These are phyloP conservation scores for Meira nashicola DNA, from an alignment of 1,284 basidiomycete species.

Conservation along the genomic window DNA sequence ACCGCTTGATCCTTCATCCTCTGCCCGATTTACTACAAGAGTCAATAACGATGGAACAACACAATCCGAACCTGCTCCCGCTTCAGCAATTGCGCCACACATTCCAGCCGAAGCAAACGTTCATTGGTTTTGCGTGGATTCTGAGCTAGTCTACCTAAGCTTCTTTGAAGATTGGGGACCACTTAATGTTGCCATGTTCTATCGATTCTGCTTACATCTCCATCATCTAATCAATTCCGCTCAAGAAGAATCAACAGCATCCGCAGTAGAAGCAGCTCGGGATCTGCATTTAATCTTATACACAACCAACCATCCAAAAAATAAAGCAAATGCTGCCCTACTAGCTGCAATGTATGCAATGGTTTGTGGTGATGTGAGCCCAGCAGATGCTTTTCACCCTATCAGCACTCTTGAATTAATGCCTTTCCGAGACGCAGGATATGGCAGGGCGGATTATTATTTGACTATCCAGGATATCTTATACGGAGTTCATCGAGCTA, in stretches of 20 bases:
- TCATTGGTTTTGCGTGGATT: slow-evolving; percentile 63
- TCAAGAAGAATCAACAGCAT: slow-evolving; percentile 2
- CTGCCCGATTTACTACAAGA: slow-evolving; percentile 2
- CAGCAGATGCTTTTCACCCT: slow-evolving; percentile 90
- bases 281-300: slow-evolving; percentile 76
- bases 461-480: slow-evolving; percentile 77
- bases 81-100: slow-evolving; percentile 15
- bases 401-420: slow-evolving; percentile 64
- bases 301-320: slow-evolving; percentile 73
- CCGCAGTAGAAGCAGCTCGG: background rate
- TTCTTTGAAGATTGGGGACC: slow-evolving; percentile 72
- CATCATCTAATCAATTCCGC: slow-evolving; percentile 70
- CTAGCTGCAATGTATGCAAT: slow-evolving; percentile 82
- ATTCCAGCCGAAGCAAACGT: slow-evolving; percentile 18
- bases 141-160: slow-evolving; percentile 82
- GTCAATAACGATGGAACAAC: slow-evolving; percentile 24
- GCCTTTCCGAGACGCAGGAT: slow-evolving; percentile 91
- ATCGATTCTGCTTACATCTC: slow-evolving; percentile 82
- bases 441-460: slow-evolving; percentile 85
- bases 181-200: slow-evolving; percentile 52
- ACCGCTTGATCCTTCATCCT: slow-evolving; percentile 13
- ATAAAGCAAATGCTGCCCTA: slow-evolving; percentile 88
- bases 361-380: slow-evolving; percentile 84
- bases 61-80: slow-evolving; percentile 13
- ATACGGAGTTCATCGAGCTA: slow-evolving; percentile 91